Evolutionary conservation across 345 rosid genomes (phyloP).

Genomic region (Angophora floribunda): DNA sequence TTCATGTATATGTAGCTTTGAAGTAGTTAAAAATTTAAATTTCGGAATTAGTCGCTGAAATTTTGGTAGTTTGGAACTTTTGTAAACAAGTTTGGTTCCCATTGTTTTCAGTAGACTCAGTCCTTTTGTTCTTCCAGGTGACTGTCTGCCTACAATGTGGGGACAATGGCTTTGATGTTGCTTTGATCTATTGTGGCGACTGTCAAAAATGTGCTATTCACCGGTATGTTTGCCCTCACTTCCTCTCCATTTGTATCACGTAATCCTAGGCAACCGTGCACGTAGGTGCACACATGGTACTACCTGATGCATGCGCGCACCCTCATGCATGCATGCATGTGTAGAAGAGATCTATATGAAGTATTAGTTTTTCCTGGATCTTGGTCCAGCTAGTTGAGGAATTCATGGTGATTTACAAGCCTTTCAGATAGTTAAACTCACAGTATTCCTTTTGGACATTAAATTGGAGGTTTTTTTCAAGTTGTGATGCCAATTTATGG

Average conservation of each 20-base stretch:
- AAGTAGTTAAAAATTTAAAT: not conserved
- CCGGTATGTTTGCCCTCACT: conserved; percentile 14
- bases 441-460: not conserved
- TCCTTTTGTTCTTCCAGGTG: conserved; percentile 18
- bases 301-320: not conserved
- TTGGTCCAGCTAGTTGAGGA: not conserved
- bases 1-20: not conserved
- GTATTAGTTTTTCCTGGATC: not conserved
- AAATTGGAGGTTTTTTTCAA: not conserved
- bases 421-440: not conserved
- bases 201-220: conserved; percentile 36
- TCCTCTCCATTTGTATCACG: not conserved
- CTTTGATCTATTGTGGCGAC: conserved; percentile 28
- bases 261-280: not conserved
- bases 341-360: not conserved
- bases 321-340: not conserved
- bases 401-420: not conserved
- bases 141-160: conserved; percentile 46
- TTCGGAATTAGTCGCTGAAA: not conserved
- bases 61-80: not conserved
- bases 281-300: not conserved
- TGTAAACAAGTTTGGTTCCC: not conserved
- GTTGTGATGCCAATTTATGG: not conserved
- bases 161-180: conserved; percentile 28
- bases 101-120: not conserved